Base-by-base conservation (phyloP, 257 asterid genomes). In the Solanum appendiculatum region DNA sequence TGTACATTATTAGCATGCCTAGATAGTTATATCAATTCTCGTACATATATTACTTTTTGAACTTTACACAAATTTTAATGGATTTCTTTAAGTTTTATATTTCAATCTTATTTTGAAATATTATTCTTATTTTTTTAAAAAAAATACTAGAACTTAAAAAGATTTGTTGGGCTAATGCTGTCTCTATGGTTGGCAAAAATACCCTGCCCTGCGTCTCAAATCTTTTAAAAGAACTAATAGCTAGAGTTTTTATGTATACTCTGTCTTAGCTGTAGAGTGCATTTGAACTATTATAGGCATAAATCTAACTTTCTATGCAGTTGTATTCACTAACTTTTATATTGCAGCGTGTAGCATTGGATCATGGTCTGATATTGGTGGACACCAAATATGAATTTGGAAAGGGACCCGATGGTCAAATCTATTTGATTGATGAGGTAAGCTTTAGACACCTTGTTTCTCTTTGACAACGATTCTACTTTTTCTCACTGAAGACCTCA, bases 331-430 rank as follows among this genome's bases (percentile, higher is more conserved):
- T 16, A 78, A 78, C 5, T 29, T 87, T 42, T 44, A 21, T 73
- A 73, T 88, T 90, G 89, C 93, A 97, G 99, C 87, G 73, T 7
- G 89, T 92, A 64, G 99, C 99, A 20, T 63, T 75, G 86, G 95
- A 96, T 88, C 98, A 96, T 90, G 99, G 99, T 75, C 88, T 97
- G 81, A 92, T 96, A 84, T 90, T 97, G 93, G 99, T 94, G 88
- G 99, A 97, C 90, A 95, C 99, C 39, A 97, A 97, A 89, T 97
- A 96, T 91, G 99, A 97, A 91, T 97, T 97, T 72, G 99, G 99
- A 85, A 97, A 97, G 91, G 96, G 95, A 75, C 86, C 97, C 84
- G 98, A 97, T 90, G 98, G 99, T 81, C 84, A 88, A 40, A 91
- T 97, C 68, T 91, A 92, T 87, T 86, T 97, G 88, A 94, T 97